Evolutionary conservation across 2,329 filamentous ascomycete species (phyloP).

Genomic region (Esteya vermicola): DNA sequence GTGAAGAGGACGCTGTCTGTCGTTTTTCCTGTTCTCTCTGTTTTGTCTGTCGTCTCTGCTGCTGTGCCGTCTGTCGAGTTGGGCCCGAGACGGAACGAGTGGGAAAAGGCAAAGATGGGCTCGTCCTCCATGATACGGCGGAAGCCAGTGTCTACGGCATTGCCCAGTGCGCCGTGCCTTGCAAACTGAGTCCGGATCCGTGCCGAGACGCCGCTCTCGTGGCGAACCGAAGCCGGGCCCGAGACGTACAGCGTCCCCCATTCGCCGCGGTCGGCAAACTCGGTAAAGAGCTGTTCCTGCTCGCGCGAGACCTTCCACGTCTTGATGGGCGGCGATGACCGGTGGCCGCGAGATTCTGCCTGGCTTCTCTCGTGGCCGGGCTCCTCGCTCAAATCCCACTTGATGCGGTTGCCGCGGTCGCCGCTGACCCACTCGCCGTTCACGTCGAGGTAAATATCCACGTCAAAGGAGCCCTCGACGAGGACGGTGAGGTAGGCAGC

Average conservation of each 20-base stretch:
- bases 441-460: constrained; percentile 52
- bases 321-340: constrained; percentile 38
- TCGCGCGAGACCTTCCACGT: constrained; percentile 50
- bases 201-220: constrained; percentile 58
- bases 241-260: constrained; percentile 75
- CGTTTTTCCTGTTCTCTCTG: constrained; percentile 7
- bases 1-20: constrained; percentile 54
- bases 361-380: constrained; percentile 14
- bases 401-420: constrained; percentile 51
- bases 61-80: no score
- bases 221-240: constrained; percentile 49
- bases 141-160: constrained; percentile 35
- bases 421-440: constrained; percentile 77
- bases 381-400: constrained; percentile 48
- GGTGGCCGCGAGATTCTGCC: constrained; percentile 9
- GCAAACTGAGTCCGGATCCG: constrained; percentile 56
- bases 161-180: constrained; percentile 47
- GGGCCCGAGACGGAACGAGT: constrained; percentile 36
- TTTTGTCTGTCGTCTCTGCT: no score
- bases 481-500: constrained; percentile 63
- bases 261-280: constrained; percentile 60
- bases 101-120: constrained; percentile 67
- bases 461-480: constrained; percentile 50
- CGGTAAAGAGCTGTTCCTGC: constrained; percentile 57
- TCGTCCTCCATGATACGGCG: constrained; percentile 62